Base-by-base conservation (phyloP, 2,329 filamentous ascomycete species). In the Xylariales sp. region DNA sequence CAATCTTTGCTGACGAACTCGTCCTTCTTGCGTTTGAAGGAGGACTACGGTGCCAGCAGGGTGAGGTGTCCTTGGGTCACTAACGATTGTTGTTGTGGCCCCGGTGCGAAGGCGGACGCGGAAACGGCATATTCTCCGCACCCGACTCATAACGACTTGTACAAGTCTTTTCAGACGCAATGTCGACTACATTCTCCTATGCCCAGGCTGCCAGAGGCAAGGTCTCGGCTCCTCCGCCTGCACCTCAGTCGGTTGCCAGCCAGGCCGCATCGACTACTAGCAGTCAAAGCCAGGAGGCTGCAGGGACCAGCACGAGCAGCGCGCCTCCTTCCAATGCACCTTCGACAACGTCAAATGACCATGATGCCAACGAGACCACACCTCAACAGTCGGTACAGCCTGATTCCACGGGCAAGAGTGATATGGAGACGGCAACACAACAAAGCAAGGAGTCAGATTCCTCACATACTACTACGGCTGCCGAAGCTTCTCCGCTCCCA, bases 191-290 rank as follows among this genome's bases (percentile, higher is more conserved):
- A 48, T 95, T 96, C 62, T 96, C 91, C 46, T 97, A 97, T 66
- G 91, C 91, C 56, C 89, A 95, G 75, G 91, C 91, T 59, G 91
- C 91, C 46, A 93, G 93, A 65, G 88, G 90, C 58, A 78, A 84
- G 55, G 69, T 77, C 42, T 59, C 73, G 40, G 58, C 54, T 22
- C 56, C 62, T 45, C 46, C 59, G 19, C 46, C 51, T 37, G 46
- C 54, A 24, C 51, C 58, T 32, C 56, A 59, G 38, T 51, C 53
- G 42, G 51, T 51, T 28, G 43, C 50, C 42, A 63, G 56, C 44
- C 53, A 55, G 48, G 49, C 53, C 21, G 54, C 61, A 20, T 55
- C 57, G 12, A 57, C 57, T 14, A 53, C 52, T 21, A 60, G 57
- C 42, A 57, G 53, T 16, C 57, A 60, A 20, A 57, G 49, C 37